Evolutionary conservation across 2,329 filamentous ascomycete genomes (phyloP).

Genomic region (Epichloe brachyelytri): DNA sequence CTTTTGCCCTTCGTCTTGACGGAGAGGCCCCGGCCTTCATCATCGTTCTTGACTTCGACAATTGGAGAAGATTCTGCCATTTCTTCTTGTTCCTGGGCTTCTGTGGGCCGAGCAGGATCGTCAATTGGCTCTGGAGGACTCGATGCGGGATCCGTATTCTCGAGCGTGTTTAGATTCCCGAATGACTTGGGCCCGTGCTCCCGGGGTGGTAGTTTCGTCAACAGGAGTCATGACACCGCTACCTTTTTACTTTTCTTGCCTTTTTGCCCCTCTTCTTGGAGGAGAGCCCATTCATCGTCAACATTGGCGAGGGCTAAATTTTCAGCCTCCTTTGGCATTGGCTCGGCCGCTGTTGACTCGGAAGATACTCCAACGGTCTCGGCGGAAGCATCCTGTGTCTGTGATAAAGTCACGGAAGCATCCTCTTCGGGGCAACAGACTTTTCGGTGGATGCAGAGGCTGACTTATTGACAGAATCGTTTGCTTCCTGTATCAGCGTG

Average conservation of each 20-base stretch:
- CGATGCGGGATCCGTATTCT: not conserved
- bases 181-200: not conserved
- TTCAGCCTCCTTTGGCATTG: not conserved
- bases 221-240: not conserved
- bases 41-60: slow-evolving; percentile 7
- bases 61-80: not conserved
- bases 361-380: not conserved
- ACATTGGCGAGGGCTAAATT: not conserved
- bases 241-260: slow-evolving; percentile 2
- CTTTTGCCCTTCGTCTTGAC: slow-evolving; percentile 31
- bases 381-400: not conserved
- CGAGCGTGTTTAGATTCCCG: not conserved
- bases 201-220: not conserved
- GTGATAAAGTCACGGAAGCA: not conserved
- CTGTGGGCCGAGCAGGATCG: not conserved
- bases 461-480: not conserved
- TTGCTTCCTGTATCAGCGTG: not conserved
- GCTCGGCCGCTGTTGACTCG: not conserved
- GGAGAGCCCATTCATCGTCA: slow-evolving; percentile 2
- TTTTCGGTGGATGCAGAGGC: not conserved
- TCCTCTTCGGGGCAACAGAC: not conserved
- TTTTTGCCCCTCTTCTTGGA: slow-evolving; percentile 4
- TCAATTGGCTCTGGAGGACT: not conserved
- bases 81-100: not conserved
- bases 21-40: slow-evolving; percentile 18